Evolutionary conservation across 2,329 filamentous ascomycete genomes (phyloP).

Genomic region (Diaporthe caulivora): DNA sequence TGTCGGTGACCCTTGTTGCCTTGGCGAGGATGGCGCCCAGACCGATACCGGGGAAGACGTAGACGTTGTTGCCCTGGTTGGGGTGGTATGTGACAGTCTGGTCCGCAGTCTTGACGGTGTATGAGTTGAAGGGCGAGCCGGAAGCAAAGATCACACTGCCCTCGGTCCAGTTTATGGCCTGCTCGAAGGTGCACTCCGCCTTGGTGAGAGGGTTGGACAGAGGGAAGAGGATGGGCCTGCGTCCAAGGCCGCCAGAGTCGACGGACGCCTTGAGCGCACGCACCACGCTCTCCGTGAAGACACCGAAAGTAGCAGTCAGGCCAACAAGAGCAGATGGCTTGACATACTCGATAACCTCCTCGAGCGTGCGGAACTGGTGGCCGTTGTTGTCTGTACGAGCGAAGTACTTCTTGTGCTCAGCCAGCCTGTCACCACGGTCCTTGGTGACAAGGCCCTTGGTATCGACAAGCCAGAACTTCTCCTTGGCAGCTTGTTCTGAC

Average conservation of each 20-base stretch:
- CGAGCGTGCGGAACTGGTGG: conserved; percentile 81
- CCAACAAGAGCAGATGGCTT: conserved; percentile 95
- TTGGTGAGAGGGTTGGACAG: conserved; percentile 96
- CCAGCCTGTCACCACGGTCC: conserved; percentile 93
- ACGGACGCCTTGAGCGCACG: conserved; percentile 75
- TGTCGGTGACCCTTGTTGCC: conserved; percentile 86
- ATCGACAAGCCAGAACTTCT: conserved; percentile 98
- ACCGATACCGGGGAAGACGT: conserved; percentile 97
- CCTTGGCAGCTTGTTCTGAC: conserved; percentile 85
- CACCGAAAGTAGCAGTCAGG: conserved; percentile 91
- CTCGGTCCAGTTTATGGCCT: conserved; percentile 90
- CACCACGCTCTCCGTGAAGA: conserved; percentile 91
- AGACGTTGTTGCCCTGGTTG: conserved; percentile 88
- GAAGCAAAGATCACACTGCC: conserved; percentile 94
- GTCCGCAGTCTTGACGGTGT: conserved; percentile 73
- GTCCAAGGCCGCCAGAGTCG: conserved; percentile 74
- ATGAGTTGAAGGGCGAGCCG: conserved; percentile 88
- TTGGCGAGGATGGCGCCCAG: conserved; percentile 94
- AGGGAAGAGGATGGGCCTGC: conserved; percentile 92
- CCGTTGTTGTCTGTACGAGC: conserved; percentile 74
- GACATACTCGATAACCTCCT: conserved; percentile 94
- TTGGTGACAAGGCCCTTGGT: conserved; percentile 94
- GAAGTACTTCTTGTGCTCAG: conserved; percentile 87
- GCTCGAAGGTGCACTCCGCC: conserved; percentile 97
- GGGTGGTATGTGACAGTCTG: conserved; percentile 77